These are phyloP conservation scores for Monosporascus sp. DNA, from an alignment of 2,329 filamentous ascomycete genomes.

Conservation along the genomic window DNA sequence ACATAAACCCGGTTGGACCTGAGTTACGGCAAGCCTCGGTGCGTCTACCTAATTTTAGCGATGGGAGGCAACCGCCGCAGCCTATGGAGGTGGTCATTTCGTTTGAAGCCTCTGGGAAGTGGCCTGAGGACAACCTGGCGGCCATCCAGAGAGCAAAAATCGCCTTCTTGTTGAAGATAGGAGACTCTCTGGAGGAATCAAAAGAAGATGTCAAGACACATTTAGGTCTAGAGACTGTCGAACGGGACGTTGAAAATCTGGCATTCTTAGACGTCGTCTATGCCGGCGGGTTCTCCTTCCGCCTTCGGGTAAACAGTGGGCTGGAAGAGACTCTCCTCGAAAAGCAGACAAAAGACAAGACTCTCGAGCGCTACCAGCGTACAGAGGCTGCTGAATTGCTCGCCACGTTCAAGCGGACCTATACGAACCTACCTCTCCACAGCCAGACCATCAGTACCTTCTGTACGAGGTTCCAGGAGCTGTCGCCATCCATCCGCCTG, in stretches of 20 bases:
- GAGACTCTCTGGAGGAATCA: constrained; percentile 60
- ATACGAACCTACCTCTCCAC: constrained; percentile 69
- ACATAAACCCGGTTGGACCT: constrained; percentile 68
- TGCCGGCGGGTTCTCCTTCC: constrained; percentile 67
- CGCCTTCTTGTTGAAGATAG: constrained; percentile 77
- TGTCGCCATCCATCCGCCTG: constrained; percentile 79
- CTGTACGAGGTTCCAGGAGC: constrained; percentile 71
- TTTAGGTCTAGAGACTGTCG: constrained; percentile 76
- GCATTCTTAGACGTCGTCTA: constrained; percentile 80
- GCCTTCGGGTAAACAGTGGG: constrained; percentile 83
- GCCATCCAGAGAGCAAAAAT: constrained; percentile 93
- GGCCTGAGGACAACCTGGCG: constrained; percentile 78
- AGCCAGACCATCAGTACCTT: constrained; percentile 77
- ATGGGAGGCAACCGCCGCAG: constrained; percentile 37
- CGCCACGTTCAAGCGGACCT: constrained; percentile 65
- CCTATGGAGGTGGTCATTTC: constrained; percentile 79
- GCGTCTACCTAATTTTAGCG: constrained; percentile 42
- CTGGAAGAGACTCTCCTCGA: constrained; percentile 78
- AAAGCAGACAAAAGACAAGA: constrained; percentile 71
- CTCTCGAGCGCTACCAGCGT: constrained; percentile 57
- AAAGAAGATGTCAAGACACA: constrained; percentile 59
- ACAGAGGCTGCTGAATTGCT: constrained; percentile 68
- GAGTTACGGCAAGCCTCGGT: constrained; percentile 71
- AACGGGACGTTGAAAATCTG: constrained; percentile 65
- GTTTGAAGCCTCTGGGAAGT: constrained; percentile 88